phyloP scores from a whole-genome alignment of 306 rosid species.

The Acmispon strigosus region DNA sequence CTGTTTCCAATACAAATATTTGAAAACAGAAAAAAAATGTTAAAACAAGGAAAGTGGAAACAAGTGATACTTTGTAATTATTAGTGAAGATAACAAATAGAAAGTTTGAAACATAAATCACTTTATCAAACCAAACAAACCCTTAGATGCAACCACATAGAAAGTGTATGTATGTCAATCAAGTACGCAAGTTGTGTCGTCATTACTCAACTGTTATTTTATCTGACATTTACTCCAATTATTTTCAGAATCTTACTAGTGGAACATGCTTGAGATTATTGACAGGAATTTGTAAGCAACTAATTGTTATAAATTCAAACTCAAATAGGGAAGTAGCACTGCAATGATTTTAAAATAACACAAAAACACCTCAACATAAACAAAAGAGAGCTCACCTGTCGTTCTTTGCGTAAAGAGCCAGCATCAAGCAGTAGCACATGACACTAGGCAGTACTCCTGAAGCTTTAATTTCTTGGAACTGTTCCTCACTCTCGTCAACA shows the following conservation, averaged over 20 bases:
- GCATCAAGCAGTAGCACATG: slow-evolving; percentile 97
- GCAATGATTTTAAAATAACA: slow-evolving; percentile 1
- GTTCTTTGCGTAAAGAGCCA: slow-evolving; percentile 78
- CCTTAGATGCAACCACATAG: background rate
- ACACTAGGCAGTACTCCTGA: slow-evolving; percentile 77
- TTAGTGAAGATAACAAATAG: background rate
- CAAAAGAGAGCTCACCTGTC: slow-evolving; percentile 49
- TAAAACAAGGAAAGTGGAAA: background rate
- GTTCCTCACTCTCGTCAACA: slow-evolving; percentile 87
- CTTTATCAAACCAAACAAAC: background rate
- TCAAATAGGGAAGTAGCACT: background rate
- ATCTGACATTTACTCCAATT: background rate
- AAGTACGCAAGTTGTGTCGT: background rate
- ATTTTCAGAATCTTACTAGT: background rate
- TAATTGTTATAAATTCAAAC: too few relatives aligned
- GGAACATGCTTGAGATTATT: slow-evolving; percentile 6
- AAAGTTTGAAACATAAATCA: background rate
- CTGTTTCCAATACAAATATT: too few relatives aligned
- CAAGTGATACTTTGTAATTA: background rate
- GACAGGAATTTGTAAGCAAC: background rate
- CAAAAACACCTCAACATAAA: background rate
- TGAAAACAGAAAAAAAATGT: too few relatives aligned
- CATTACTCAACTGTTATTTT: slow-evolving; percentile 8
- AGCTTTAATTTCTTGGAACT: slow-evolving; percentile 77
- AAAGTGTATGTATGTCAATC: background rate